Percentiles rank a stretch among this genome's conserved stretches.
Conservation (phyloP, 2,329 filamentous ascomycete genomes). For the Monilinia fructicola region DNA sequence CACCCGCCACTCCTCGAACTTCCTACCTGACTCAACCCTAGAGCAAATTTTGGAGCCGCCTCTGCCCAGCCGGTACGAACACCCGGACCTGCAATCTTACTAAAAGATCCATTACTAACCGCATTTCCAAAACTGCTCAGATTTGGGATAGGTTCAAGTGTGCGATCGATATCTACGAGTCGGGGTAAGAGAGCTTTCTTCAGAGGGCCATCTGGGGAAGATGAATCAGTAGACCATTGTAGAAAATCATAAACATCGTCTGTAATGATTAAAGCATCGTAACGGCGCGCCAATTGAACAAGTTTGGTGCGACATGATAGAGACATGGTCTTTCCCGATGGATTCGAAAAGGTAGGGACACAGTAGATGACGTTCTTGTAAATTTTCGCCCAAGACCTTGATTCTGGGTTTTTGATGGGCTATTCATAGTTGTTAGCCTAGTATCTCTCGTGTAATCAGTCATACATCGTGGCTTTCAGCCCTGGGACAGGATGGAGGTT, state of each 20-base stretch:
- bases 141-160: conserved; percentile 58
- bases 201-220: conserved; percentile 20
- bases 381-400: conserved; percentile 65
- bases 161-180: conserved; percentile 74
- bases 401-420: conserved; percentile 42
- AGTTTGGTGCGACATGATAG: conserved; percentile 64
- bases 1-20: conserved; percentile 58
- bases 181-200: conserved; percentile 56
- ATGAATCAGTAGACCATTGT: conserved; percentile 62
- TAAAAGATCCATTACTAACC: conserved; percentile 85
- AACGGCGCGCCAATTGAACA: conserved; percentile 72
- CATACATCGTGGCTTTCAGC: not conserved
- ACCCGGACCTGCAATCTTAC: conserved; percentile 82
- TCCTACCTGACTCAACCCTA: conserved; percentile 54
- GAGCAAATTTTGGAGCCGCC: conserved; percentile 59
- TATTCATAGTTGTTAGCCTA: conserved; percentile 9
- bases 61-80: conserved; percentile 87
- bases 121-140: conserved; percentile 71
- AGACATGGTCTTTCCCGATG: conserved; percentile 80
- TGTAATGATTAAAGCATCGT: conserved; percentile 78
- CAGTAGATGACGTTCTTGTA: conserved; percentile 88
- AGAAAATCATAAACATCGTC: conserved; percentile 96
- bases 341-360: conserved; percentile 87
- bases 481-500: not conserved
- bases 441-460: not conserved